A percentile compares a stretch with the other conserved stretches of the same genome.
phyloP scores from a whole-genome alignment of 2,329 filamentous ascomycete genomes.

The Lachnellula suecica region DNA sequence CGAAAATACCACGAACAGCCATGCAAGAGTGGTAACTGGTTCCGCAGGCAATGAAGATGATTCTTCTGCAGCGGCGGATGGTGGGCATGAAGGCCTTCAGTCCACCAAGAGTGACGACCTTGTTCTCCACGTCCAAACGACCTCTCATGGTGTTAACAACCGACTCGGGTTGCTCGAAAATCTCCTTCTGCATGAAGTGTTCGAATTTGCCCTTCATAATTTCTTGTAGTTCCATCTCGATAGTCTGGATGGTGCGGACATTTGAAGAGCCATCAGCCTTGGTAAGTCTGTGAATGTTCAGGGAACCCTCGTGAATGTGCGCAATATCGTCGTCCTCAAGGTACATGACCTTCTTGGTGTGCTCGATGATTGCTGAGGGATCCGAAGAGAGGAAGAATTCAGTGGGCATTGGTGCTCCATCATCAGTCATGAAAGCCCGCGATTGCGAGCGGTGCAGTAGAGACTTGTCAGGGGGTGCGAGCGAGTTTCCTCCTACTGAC shows the following conservation, averaged over 20 bases:
- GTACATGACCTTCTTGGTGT: slow-evolving; percentile 99
- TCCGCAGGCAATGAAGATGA: slow-evolving; percentile 99
- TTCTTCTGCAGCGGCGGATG: slow-evolving; percentile 92
- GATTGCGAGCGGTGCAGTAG: slow-evolving; percentile 98
- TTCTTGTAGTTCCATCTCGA: slow-evolving; percentile 98
- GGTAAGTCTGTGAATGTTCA: slow-evolving; percentile 97
- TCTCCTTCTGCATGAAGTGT: slow-evolving; percentile 99
- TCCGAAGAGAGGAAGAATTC: slow-evolving; percentile 99
- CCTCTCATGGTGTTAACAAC: slow-evolving; percentile 99
- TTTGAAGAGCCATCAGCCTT: slow-evolving; percentile 97
- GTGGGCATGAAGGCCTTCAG: slow-evolving; percentile 95
- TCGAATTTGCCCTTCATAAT: slow-evolving; percentile 99
- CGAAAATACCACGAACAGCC: slow-evolving; percentile 96
- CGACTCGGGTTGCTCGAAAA: slow-evolving; percentile 99
- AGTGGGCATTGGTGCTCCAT: slow-evolving; percentile 95
- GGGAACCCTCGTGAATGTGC: slow-evolving; percentile 97
- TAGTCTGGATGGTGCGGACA: slow-evolving; percentile 95
- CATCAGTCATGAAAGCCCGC: slow-evolving; percentile 96
- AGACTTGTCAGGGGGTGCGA: slow-evolving; percentile 94
- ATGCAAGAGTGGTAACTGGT: slow-evolving; percentile 99
- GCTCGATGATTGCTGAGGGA: slow-evolving; percentile 96
- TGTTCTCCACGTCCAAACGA: slow-evolving; percentile 90
- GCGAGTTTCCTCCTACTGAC: slow-evolving; percentile 64
- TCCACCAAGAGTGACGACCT: slow-evolving; percentile 92
- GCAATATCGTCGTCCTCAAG: slow-evolving; percentile 99